Evolutionary conservation across 495 filamentous ascomycete genomes (phyloP).

Genomic region (Aspergillus cristatus): DNA sequence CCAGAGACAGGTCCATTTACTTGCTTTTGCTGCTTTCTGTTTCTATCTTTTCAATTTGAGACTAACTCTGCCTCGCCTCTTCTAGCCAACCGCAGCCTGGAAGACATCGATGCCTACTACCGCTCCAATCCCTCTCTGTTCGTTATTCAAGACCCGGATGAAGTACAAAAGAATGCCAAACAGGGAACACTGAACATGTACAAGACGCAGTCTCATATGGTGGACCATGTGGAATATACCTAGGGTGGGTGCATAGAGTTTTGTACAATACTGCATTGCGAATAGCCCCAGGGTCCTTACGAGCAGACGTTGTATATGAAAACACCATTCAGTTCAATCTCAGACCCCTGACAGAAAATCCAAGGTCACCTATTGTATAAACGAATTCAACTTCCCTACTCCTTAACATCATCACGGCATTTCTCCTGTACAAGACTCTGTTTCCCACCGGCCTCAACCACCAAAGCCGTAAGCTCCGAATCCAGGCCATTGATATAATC

Average conservation of each 20-base stretch:
- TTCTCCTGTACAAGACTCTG: conserved; percentile 28
- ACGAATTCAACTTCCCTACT: too few relatives aligned
- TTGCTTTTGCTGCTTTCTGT: background rate
- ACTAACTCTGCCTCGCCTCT: too few relatives aligned
- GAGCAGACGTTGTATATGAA: too few relatives aligned
- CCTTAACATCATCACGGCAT: conserved; percentile 18
- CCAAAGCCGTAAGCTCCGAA: conserved; percentile 65
- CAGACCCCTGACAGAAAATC: too few relatives aligned
- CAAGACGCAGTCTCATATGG: background rate
- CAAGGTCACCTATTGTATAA: too few relatives aligned
- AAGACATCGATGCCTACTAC: conserved; percentile 38
- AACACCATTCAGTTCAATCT: too few relatives aligned
- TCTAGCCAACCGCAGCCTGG: conserved; percentile 36
- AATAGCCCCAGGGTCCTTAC: too few relatives aligned
- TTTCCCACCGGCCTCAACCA: conserved; percentile 48
- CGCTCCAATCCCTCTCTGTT: conserved; percentile 32
- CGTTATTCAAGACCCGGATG: conserved; percentile 28
- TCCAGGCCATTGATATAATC: conserved; percentile 79
- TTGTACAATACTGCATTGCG: too few relatives aligned
- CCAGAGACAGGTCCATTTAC: conserved; percentile 43
- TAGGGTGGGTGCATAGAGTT: too few relatives aligned
- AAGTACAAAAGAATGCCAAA: conserved; percentile 17
- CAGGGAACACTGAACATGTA: background rate
- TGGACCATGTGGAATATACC: background rate
- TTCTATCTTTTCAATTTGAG: conserved; percentile 8